Evolutionary conservation across 495 filamentous ascomycete genomes (phyloP).

Genomic region (Lasiosphaeria hispida): DNA sequence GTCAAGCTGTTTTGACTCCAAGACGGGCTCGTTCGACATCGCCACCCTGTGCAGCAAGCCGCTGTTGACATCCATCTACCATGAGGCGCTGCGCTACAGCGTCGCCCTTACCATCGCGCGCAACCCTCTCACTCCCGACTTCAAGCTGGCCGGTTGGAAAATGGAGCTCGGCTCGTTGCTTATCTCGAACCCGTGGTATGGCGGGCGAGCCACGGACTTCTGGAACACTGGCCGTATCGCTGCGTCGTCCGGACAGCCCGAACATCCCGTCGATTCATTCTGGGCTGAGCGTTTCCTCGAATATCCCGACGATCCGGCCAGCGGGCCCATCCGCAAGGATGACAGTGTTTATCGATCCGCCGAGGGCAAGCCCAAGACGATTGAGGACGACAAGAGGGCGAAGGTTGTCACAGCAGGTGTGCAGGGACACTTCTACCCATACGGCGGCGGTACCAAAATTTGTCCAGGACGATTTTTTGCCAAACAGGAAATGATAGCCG

Average conservation of each 20-base stretch:
- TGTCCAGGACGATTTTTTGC: conserved; percentile 47
- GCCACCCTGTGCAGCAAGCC: conserved; percentile 19
- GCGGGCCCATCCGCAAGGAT: conserved; percentile 29
- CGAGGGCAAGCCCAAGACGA: background rate
- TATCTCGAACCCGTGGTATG: conserved; percentile 25
- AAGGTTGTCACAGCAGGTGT: conserved; percentile 20
- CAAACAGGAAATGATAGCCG: conserved; percentile 36
- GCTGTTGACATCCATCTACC: conserved; percentile 23
- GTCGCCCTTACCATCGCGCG: conserved; percentile 19
- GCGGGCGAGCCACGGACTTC: conserved; percentile 19
- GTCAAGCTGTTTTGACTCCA: conserved; percentile 6
- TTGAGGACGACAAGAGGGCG: conserved; percentile 18
- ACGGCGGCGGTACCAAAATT: conserved; percentile 39
- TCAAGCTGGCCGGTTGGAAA: conserved; percentile 23
- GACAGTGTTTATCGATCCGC: background rate
- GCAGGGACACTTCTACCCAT: conserved; percentile 34
- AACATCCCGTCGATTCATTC: conserved; percentile 33
- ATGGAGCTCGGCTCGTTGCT: conserved; percentile 19
- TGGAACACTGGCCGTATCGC: conserved; percentile 28
- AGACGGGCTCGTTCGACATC: conserved; percentile 6
- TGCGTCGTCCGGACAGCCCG: background rate
- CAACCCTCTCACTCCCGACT: conserved; percentile 12
- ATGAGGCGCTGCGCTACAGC: conserved; percentile 26
- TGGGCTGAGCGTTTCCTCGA: conserved; percentile 43
- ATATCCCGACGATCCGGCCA: conserved; percentile 33